Conservation (phyloP, 345 rosid species). For the Laguncularia racemosa region DNA sequence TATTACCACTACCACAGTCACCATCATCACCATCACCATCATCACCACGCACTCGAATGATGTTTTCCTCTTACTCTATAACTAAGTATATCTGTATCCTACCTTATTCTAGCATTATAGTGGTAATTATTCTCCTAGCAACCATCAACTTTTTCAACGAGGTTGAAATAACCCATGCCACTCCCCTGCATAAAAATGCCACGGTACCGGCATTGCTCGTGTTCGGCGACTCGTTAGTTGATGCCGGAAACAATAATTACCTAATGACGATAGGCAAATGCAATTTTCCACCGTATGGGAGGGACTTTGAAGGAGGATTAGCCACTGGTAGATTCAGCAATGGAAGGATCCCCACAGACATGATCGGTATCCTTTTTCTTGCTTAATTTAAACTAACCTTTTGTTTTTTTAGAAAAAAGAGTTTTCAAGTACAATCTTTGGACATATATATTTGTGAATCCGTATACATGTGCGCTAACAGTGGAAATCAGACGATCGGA, state of each 20-base stretch:
- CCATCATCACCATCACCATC: too few relatives aligned
- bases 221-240: constrained; percentile 63
- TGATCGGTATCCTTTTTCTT: constrained; percentile 10
- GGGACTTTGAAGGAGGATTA: constrained; percentile 33
- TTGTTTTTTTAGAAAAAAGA: background rate
- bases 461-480: too few relatives aligned
- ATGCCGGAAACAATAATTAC: constrained; percentile 56
- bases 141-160: too few relatives aligned
- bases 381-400: background rate
- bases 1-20: background rate
- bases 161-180: too few relatives aligned
- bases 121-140: too few relatives aligned
- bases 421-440: background rate
- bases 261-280: constrained; percentile 20
- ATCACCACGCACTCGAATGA: too few relatives aligned
- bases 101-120: too few relatives aligned
- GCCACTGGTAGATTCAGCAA: constrained; percentile 49
- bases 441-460: too few relatives aligned
- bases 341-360: constrained; percentile 16
- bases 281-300: constrained; percentile 54
- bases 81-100: too few relatives aligned
- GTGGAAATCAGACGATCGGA: too few relatives aligned
- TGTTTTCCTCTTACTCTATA: too few relatives aligned
- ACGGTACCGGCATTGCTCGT: constrained; percentile 31
- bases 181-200: background rate